Base-by-base conservation (phyloP, 371 early-diverging fungal species). In the Circinella umbellata region DNA sequence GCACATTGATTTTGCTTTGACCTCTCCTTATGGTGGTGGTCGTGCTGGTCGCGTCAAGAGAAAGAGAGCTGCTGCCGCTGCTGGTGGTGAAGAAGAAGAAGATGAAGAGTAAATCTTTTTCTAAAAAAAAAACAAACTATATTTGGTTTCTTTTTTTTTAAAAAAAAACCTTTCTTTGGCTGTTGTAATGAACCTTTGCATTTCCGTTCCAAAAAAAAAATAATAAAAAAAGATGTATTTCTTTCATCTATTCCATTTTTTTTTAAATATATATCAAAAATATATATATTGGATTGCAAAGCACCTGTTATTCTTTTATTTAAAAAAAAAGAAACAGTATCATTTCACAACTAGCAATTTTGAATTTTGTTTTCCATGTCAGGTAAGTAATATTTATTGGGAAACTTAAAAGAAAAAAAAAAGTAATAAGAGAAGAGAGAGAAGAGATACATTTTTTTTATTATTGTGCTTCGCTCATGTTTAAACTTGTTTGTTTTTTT, bases 1-100 rank as follows among this genome's bases (percentile, higher is more conserved):
- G 91, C 98, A 98, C 92, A 97, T 99, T 75, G 99, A 99, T 90
- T 99, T 98, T 79, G 92, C 98, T 69, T 91, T 97, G 73, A 98
- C 95, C 84, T 98, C 98, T 73, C 97, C 99, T 72, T 96, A 93
- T 83, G 98, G 98, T 88, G 98, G 98, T 89, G 99, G 99, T 80
- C 96, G 98, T 81, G 89, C 97, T 71, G 99, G 99, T 79, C 98
- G 99, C 86, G 92, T 93, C 79, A 95, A 96, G 95, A 91, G 99
- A 85, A 96, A 95, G 95, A 88, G 94, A 74, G 89, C 89, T 46
- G 85, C 85, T 73, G 76, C 85, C 71, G 89, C 90, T 63, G 84
- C 83, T 68, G 87, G 78, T 75, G 90, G 85, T 77, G 92, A 75
- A 64, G 92, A 81, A 62, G 90, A 74, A 61, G 94, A 90, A 61